phyloP scores from a whole-genome alignment of 2,329 filamentous ascomycete species.

The Scolecobasidium constrictum region DNA sequence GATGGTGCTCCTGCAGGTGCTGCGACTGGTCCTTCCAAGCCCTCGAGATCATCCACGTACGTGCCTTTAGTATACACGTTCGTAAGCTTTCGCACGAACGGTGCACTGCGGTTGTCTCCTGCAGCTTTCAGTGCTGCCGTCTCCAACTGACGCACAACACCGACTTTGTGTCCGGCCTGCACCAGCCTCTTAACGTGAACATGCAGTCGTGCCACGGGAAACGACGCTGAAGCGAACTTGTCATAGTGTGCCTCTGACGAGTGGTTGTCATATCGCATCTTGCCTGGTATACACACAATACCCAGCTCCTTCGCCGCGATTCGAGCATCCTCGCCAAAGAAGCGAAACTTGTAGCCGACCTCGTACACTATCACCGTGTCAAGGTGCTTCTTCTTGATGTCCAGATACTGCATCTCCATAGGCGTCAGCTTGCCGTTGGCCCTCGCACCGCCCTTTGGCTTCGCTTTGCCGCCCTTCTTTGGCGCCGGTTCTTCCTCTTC shows the following conservation, averaged over 20 bases:
- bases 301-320: slow-evolving; percentile 80
- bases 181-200: slow-evolving; percentile 93
- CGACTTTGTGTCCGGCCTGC: slow-evolving; percentile 87
- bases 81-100: slow-evolving; percentile 85
- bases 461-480: slow-evolving; percentile 31
- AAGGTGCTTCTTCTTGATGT: slow-evolving; percentile 84
- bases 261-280: slow-evolving; percentile 88
- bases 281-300: slow-evolving; percentile 94
- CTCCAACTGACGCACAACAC: slow-evolving; percentile 87
- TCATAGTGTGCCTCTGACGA: slow-evolving; percentile 85
- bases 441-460: slow-evolving; percentile 36
- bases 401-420: slow-evolving; percentile 85
- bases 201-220: slow-evolving; percentile 80
- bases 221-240: slow-evolving; percentile 89
- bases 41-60: slow-evolving; percentile 88
- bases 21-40: slow-evolving; percentile 51
- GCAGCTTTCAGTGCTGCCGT: slow-evolving; percentile 93
- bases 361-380: slow-evolving; percentile 88
- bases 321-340: slow-evolving; percentile 91
- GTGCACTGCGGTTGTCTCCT: slow-evolving; percentile 85
- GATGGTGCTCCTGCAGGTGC: slow-evolving; percentile 42
- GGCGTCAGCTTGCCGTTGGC: slow-evolving; percentile 88
- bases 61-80: slow-evolving; percentile 98
- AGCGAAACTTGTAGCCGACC: slow-evolving; percentile 95
- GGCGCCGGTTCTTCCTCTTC: slow-evolving; percentile 42